Evolutionary conservation across 2,329 filamentous ascomycete species (phyloP).

Genomic region (Paecilomyces dactylethromorphus): DNA sequence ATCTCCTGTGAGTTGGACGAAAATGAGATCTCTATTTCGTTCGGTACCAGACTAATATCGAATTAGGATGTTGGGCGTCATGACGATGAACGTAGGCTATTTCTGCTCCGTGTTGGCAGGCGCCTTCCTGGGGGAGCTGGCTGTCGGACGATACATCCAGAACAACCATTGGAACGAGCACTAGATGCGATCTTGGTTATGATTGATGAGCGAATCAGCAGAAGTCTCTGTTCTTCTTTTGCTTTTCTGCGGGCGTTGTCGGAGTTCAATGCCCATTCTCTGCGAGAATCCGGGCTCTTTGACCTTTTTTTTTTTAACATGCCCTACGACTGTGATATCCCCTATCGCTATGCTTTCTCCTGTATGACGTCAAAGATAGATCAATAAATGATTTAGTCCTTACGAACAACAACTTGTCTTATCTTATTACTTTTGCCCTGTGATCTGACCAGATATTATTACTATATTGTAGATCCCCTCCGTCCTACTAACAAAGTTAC

Average conservation of each 20-base stretch:
- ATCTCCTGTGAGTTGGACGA: constrained; percentile 66
- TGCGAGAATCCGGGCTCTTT: not conserved
- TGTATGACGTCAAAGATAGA: not conserved
- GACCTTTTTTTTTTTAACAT: not conserved
- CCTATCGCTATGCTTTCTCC: not conserved
- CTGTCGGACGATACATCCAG: constrained; percentile 62
- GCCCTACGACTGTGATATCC: not conserved
- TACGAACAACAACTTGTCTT: not conserved
- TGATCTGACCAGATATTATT: no score
- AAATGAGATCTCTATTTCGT: constrained; percentile 1
- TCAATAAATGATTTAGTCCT: not conserved
- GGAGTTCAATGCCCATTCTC: not conserved
- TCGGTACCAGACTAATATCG: constrained; percentile 1
- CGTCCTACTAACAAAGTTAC: no score
- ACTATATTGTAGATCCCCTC: no score
- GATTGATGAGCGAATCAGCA: not conserved
- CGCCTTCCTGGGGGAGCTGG: constrained; percentile 79
- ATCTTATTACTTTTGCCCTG: no score
- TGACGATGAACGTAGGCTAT: constrained; percentile 83
- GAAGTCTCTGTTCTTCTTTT: not conserved
- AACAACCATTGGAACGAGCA: constrained; percentile 52
- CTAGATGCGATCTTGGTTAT: constrained; percentile 16
- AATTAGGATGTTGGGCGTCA: constrained; percentile 79
- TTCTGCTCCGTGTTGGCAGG: constrained; percentile 73
- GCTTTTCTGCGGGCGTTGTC: not conserved